Conservation (phyloP, 2,329 filamentous ascomycete species). For the Ceratocystis cacaofunesta region DNA sequence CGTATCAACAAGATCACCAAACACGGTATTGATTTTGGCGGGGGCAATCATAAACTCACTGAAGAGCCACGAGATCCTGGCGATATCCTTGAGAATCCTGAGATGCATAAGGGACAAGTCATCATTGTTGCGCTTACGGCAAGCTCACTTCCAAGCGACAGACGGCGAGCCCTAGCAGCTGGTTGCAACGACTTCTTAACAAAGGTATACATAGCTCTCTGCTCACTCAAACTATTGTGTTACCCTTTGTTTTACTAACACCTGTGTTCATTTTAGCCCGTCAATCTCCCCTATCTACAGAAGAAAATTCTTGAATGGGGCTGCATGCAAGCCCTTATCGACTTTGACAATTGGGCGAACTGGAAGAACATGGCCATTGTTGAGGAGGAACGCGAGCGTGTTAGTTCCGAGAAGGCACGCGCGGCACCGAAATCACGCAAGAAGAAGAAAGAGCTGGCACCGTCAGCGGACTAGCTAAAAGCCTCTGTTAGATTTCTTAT, state of each 20-base stretch:
- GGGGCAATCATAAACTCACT: not conserved
- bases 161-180: conserved; percentile 84
- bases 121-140: conserved; percentile 96
- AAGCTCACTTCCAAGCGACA: conserved; percentile 84
- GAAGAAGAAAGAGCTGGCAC: conserved; percentile 30
- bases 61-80: conserved; percentile 35
- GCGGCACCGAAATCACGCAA: conserved; percentile 30
- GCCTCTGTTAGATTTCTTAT: too few relatives aligned
- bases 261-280: conserved; percentile 44
- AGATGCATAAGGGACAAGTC: conserved; percentile 85
- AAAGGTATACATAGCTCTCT: conserved; percentile 46
- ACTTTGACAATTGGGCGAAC: conserved; percentile 94
- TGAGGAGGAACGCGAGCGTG: conserved; percentile 22
- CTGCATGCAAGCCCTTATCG: conserved; percentile 97
- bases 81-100: conserved; percentile 52
- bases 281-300: conserved; percentile 94
- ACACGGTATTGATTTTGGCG: conserved; percentile 6
- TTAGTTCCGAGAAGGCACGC: conserved; percentile 22
- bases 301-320: conserved; percentile 99
- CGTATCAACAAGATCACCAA: conserved; percentile 67
- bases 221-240: too few relatives aligned
- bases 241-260: not conserved
- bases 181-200: conserved; percentile 98
- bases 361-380: conserved; percentile 69
- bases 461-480: not conserved